These are phyloP conservation scores for Dalbergia oliveri DNA, from an alignment of 306 rosid genomes.

Conservation along the genomic window DNA sequence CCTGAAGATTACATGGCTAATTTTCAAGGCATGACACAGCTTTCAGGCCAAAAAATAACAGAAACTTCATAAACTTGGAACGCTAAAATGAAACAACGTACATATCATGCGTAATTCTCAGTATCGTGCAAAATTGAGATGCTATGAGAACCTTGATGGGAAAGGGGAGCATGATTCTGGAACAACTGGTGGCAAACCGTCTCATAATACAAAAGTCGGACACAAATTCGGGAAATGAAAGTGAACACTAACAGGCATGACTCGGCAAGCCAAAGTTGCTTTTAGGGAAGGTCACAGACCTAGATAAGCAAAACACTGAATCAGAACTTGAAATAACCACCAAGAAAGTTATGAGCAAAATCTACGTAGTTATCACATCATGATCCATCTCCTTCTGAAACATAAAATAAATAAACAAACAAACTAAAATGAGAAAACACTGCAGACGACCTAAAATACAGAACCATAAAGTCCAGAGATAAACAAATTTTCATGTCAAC, in stretches of 20 bases:
- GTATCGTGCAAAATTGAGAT: conserved; percentile 24
- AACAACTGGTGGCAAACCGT: conserved; percentile 33
- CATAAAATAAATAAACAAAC: background rate
- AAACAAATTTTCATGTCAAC: conserved; percentile 16
- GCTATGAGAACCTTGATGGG: conserved; percentile 13
- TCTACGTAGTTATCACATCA: conserved; percentile 38
- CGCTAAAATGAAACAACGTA: background rate
- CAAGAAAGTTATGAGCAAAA: conserved; percentile 31
- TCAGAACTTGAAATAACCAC: conserved; percentile 48
- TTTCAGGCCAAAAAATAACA: background rate
- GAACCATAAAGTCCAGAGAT: conserved; percentile 1
- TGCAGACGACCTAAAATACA: conserved; percentile 16
- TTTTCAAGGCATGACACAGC: background rate
- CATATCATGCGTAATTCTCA: background rate
- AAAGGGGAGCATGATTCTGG: conserved; percentile 18
- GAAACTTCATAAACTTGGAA: background rate
- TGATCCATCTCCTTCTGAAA: conserved; percentile 46
- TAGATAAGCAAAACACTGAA: conserved; percentile 58
- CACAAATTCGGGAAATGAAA: conserved; percentile 35
- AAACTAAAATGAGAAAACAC: conserved; percentile 3
- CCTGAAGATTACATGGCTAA: background rate
- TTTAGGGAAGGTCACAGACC: conserved; percentile 55
- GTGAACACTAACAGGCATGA: conserved; percentile 4
- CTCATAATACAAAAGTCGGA: conserved; percentile 12
- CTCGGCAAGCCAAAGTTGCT: conserved; percentile 50